phyloP scores from a whole-genome alignment of 1,284 basidiomycete species.

The Heliocybe sulcata region DNA sequence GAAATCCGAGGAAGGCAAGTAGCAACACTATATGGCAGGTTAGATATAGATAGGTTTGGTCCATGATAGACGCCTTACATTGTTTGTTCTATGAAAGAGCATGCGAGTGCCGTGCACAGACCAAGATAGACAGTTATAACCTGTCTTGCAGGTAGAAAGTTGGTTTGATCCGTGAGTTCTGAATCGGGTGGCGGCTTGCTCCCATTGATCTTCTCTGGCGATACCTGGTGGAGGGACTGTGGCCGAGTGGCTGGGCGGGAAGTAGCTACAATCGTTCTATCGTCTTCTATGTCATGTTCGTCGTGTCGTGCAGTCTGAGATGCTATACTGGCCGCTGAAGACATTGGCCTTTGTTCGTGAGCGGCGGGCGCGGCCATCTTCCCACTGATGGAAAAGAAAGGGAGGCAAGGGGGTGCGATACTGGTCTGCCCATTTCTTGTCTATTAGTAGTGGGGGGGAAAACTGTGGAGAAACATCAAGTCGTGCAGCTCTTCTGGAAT shows the following conservation, averaged over 20 bases:
- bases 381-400: not conserved
- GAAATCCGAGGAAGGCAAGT: conserved; percentile 35
- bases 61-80: conserved; percentile 18
- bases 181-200: not conserved
- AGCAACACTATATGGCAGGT: conserved; percentile 25
- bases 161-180: conserved; percentile 36
- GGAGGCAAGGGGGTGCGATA: not conserved
- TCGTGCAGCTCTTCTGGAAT: not conserved
- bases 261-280: not conserved
- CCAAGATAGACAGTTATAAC: conserved; percentile 31
- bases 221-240: not conserved
- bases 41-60: conserved; percentile 14
- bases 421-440: not conserved
- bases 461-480: not conserved
- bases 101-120: conserved; percentile 9
- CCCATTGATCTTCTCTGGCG: not conserved
- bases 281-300: not conserved
- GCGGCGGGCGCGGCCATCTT: not conserved
- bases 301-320: not conserved
- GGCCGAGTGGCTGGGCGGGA: not conserved
- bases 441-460: not conserved
- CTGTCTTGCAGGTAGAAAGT: conserved; percentile 35
- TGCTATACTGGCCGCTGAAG: not conserved
- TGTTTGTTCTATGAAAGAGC: conserved; percentile 7
- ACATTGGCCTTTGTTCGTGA: not conserved